Conservation (phyloP, 2,329 filamentous ascomycete genomes). For the Orbilia javanica region DNA sequence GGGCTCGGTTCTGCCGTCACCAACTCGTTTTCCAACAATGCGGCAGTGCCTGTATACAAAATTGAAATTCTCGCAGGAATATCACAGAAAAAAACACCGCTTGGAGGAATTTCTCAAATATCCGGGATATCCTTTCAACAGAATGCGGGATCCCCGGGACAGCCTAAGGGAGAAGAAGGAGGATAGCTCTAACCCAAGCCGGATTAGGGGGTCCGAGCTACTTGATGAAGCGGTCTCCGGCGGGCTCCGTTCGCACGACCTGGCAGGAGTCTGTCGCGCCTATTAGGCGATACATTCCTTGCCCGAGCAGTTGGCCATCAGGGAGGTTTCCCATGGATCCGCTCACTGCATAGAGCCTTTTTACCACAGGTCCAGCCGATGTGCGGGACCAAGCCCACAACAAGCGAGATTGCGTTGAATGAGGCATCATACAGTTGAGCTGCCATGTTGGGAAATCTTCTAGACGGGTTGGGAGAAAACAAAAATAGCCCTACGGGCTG, state of each 20-base stretch:
- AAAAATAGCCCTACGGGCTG: conserved; percentile 54
- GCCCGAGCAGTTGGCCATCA: conserved; percentile 3
- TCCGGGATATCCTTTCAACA: conserved; percentile 4
- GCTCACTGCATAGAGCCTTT: conserved; percentile 37
- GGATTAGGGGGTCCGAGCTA: conserved; percentile 16
- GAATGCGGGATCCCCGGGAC: conserved; percentile 1
- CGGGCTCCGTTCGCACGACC: conserved; percentile 44
- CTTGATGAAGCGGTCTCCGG: conserved; percentile 43
- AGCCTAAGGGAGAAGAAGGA: conserved; percentile 28
- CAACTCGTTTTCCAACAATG: conserved; percentile 22
- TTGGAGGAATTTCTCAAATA: not conserved
- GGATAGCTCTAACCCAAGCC: conserved; percentile 22
- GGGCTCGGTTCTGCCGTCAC: conserved; percentile 48
- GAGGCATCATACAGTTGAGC: conserved; percentile 41
- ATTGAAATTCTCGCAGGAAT: conserved; percentile 16
- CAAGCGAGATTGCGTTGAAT: conserved; percentile 58
- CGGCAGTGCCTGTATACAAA: conserved; percentile 54
- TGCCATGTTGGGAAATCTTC: conserved; percentile 57
- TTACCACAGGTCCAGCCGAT: conserved; percentile 57
- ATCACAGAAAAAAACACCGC: not conserved
- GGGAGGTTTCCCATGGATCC: conserved; percentile 54
- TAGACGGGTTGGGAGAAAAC: conserved; percentile 47
- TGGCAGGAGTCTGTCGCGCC: conserved; percentile 45
- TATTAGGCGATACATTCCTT: conserved; percentile 52
- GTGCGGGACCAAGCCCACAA: conserved; percentile 35